Conservation (phyloP, 2,329 filamentous ascomycete species). For the Ceratocystis cubensis region DNA sequence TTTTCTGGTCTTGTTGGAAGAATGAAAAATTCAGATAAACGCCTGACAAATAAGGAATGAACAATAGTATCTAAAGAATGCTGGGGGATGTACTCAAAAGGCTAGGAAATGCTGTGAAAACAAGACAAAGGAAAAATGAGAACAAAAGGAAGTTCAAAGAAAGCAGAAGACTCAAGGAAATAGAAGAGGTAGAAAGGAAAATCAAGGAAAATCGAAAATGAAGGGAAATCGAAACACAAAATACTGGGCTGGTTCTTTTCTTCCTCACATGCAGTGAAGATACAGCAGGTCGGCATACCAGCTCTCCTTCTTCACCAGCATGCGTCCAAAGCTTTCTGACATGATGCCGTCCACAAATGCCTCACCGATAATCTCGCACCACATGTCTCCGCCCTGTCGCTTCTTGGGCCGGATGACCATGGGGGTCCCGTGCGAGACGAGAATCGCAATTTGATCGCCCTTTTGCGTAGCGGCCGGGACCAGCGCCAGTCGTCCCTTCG, state of each 20-base stretch:
- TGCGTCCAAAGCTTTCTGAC: constrained; percentile 13
- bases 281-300: constrained; percentile 16
- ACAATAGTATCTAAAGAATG: neutral
- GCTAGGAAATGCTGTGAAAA: neutral
- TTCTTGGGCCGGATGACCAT: constrained; percentile 15
- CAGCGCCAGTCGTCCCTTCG: constrained; percentile 14
- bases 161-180: neutral
- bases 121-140: neutral
- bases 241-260: neutral
- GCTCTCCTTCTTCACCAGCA: constrained; percentile 18
- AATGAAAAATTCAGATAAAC: too few species aligned
- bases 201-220: neutral
- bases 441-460: constrained; percentile 14
- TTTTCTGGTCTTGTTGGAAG: too few species aligned
- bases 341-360: constrained; percentile 20
- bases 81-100: neutral
- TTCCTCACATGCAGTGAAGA: constrained; percentile 14
- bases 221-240: too few species aligned
- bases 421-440: constrained; percentile 19
- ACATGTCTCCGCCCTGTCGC: constrained; percentile 11
- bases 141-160: neutral
- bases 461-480: constrained; percentile 20
- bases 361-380: constrained; percentile 20
- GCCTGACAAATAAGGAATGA: neutral
- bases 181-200: too few species aligned